These are phyloP conservation scores for Hydnomerulius pinastri DNA, from an alignment of 768 basidiomycete genomes.

Conservation along the genomic window DNA sequence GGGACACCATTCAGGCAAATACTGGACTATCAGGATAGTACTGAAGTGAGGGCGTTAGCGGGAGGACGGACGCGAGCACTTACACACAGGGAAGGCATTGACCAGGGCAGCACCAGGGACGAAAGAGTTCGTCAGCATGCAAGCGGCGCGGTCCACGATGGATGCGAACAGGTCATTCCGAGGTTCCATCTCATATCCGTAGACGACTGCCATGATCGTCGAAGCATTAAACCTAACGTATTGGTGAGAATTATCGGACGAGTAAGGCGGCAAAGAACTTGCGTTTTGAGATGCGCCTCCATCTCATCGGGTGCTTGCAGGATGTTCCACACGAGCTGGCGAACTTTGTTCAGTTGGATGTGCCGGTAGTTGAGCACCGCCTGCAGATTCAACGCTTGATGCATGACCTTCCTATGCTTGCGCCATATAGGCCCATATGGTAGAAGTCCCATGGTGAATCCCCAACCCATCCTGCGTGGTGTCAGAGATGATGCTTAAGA, in stretches of 20 bases:
- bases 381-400: constrained; percentile 37
- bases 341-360: constrained; percentile 34
- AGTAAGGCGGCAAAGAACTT: background rate
- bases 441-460: constrained; percentile 37
- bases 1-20: constrained; percentile 33
- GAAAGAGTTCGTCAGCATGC: constrained; percentile 27
- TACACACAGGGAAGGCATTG: constrained; percentile 31
- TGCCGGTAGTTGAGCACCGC: constrained; percentile 29
- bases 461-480: constrained; percentile 37
- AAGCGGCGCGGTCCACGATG: constrained; percentile 32
- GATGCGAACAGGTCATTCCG: constrained; percentile 32
- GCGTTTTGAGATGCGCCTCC: constrained; percentile 24
- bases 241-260: background rate
- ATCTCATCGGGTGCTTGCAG: constrained; percentile 28
- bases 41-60: no score
- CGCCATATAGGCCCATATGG: constrained; percentile 41
- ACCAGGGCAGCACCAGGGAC: constrained; percentile 35
- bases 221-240: constrained; percentile 27
- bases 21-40: no score
- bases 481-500: background rate
- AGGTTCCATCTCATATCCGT: constrained; percentile 37
- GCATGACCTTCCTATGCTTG: constrained; percentile 37
- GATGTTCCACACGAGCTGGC: constrained; percentile 33
- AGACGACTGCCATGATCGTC: constrained; percentile 33
- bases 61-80: constrained; percentile 11